A percentile compares a stretch with the other conserved stretches of the same genome.
Conservation (phyloP, 2,329 filamentous ascomycete species). For the Kalmusia sp. region DNA sequence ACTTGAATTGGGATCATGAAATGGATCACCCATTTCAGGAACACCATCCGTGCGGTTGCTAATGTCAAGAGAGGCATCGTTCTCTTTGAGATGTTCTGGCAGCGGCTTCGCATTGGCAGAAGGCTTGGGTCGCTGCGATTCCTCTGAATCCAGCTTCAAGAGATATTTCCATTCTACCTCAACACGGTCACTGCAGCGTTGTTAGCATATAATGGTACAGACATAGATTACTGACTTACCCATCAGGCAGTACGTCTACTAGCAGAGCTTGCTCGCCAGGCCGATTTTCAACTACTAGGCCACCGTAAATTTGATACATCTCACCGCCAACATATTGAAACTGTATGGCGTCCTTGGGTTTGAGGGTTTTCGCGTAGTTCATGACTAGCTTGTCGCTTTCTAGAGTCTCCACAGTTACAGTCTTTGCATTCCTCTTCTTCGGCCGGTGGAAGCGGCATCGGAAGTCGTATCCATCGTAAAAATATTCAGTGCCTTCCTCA, state of each 20-base stretch:
- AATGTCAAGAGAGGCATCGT: conserved; percentile 51
- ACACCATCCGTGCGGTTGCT: conserved; percentile 58
- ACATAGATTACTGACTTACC: conserved; percentile 61
- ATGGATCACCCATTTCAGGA: conserved; percentile 55
- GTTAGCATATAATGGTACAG: conserved; percentile 18
- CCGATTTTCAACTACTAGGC: conserved; percentile 84
- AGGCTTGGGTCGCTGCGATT: conserved; percentile 76
- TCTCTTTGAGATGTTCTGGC: conserved; percentile 62
- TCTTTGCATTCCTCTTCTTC: conserved; percentile 86
- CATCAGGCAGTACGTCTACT: conserved; percentile 82
- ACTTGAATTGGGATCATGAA: conserved; percentile 53
- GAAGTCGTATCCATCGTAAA: conserved; percentile 89
- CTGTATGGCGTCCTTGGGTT: conserved; percentile 80
- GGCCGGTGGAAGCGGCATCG: conserved; percentile 92
- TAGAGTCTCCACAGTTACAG: conserved; percentile 70
- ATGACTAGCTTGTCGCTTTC: conserved; percentile 74
- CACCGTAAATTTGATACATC: conserved; percentile 91
- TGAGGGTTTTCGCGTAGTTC: conserved; percentile 71
- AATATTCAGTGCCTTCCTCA: conserved; percentile 91
- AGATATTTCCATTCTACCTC: conserved; percentile 89
- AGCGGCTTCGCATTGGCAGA: conserved; percentile 76
- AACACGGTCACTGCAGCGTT: conserved; percentile 65
- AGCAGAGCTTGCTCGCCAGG: conserved; percentile 76
- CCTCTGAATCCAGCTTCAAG: conserved; percentile 72
- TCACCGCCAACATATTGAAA: conserved; percentile 78